phyloP scores from a whole-genome alignment of 2,329 filamentous ascomycete species.

The Aspergillus sergii region DNA sequence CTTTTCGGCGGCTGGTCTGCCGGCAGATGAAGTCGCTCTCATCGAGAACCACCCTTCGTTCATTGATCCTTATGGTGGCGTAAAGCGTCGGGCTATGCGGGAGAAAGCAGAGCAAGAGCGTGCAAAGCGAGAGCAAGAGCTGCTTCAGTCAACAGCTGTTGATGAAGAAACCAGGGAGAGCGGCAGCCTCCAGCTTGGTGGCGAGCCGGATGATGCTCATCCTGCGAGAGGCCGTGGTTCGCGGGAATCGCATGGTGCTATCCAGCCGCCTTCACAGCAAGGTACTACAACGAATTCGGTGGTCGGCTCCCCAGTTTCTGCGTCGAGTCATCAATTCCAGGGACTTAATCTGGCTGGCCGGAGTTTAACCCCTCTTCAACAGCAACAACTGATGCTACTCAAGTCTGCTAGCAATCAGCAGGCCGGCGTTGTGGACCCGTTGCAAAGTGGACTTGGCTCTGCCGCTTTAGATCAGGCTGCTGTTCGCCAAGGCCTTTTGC shows the following conservation, averaged over 20 bases:
- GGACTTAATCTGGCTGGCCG: slow-evolving; percentile 67
- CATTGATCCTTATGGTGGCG: slow-evolving; percentile 80
- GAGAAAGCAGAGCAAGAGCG: slow-evolving; percentile 69
- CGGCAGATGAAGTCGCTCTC: slow-evolving; percentile 53
- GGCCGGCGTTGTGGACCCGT: slow-evolving; percentile 55
- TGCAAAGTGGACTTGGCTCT: slow-evolving; percentile 34
- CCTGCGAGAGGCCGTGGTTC: slow-evolving; percentile 48
- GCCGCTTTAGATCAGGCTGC: slow-evolving; percentile 44
- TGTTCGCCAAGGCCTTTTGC: slow-evolving; percentile 49
- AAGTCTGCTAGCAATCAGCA: slow-evolving; percentile 62
- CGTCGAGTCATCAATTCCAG: slow-evolving; percentile 48
- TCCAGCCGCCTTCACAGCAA: slow-evolving; percentile 78
- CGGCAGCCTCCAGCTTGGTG: slow-evolving; percentile 84
- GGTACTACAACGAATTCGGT: slow-evolving; percentile 48
- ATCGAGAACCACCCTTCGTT: slow-evolving; percentile 70
- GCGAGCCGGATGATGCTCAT: slow-evolving; percentile 85
- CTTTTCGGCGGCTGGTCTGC: slow-evolving; percentile 52
- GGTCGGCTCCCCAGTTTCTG: slow-evolving; percentile 45
- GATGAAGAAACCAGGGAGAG: slow-evolving; percentile 78
- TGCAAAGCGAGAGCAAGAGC: slow-evolving; percentile 56
- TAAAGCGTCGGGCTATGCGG: slow-evolving; percentile 75
- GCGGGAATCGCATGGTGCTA: slow-evolving; percentile 64
- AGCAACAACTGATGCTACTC: slow-evolving; percentile 69
- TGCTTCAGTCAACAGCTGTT: slow-evolving; percentile 53
- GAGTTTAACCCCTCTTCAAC: slow-evolving; percentile 78